phyloP scores from a whole-genome alignment of 2,329 filamentous ascomycete species.

The Allantophomopsis lycopodina region DNA sequence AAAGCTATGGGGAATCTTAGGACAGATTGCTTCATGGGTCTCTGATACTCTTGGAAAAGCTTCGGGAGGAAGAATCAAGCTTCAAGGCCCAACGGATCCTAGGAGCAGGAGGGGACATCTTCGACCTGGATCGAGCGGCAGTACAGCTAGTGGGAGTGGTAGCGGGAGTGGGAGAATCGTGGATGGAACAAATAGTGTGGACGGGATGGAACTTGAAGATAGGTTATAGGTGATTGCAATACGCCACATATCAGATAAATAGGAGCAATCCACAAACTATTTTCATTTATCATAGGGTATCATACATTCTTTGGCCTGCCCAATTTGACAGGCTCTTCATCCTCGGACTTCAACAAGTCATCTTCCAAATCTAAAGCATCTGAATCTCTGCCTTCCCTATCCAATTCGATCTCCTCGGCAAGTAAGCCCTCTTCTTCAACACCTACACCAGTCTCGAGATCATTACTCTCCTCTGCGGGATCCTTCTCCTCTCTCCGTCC shows the following conservation, averaged over 20 bases:
- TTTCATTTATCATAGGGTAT: background rate
- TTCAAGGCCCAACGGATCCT: too few relatives aligned
- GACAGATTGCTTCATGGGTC: constrained; percentile 40
- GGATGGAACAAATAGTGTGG: constrained; percentile 33
- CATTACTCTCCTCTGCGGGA: constrained; percentile 1
- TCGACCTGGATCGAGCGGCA: too few relatives aligned
- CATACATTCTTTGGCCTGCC: constrained; percentile 1
- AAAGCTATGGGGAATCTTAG: constrained; percentile 46
- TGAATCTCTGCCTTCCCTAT: background rate
- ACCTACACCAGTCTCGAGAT: background rate
- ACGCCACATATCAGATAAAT: background rate
- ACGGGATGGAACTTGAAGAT: constrained; percentile 28
- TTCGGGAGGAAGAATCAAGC: constrained; percentile 38
- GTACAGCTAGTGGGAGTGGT: constrained; percentile 2
- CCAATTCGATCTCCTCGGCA: constrained; percentile 3
- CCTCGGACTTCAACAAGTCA: background rate
- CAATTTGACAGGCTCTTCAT: background rate
- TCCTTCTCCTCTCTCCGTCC: constrained; percentile 49
- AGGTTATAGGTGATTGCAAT: constrained; percentile 4
- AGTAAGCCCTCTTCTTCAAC: constrained; percentile 1
- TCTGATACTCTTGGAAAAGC: constrained; percentile 36
- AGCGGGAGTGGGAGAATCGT: constrained; percentile 4
- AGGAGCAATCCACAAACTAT: background rate
- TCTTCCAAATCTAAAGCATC: constrained; percentile 1
- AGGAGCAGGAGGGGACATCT: too few relatives aligned